Conservation (phyloP, 116 monocot species). For the Iris pallida region DNA sequence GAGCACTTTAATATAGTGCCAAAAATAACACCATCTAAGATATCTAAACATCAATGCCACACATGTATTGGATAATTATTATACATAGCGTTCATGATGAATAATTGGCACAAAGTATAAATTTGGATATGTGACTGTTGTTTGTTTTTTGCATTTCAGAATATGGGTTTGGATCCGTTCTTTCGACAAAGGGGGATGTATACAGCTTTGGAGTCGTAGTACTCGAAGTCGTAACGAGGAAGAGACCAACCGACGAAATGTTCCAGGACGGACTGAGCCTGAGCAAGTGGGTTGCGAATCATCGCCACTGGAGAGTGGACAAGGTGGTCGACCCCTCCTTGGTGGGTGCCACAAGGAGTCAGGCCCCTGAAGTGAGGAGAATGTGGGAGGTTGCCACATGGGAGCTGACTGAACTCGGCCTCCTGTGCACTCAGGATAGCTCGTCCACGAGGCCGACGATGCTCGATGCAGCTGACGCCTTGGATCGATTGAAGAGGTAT, state of each 20-base stretch:
- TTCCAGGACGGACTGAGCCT: constrained; percentile 35
- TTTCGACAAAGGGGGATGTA: constrained; percentile 55
- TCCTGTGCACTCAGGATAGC: constrained; percentile 48
- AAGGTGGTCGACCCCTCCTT: constrained; percentile 30
- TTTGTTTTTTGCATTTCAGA: constrained; percentile 17
- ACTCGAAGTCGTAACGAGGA: constrained; percentile 45
- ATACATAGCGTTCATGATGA: too few relatives aligned
- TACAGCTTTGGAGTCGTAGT: constrained; percentile 67
- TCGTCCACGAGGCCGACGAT: constrained; percentile 53
- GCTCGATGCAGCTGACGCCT: constrained; percentile 55
- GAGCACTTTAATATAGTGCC: too few relatives aligned
- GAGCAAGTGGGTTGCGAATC: constrained; percentile 46
- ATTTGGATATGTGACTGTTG: neutral
- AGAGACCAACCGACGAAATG: constrained; percentile 50
- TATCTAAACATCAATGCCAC: too few relatives aligned
- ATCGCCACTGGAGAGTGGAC: constrained; percentile 25
- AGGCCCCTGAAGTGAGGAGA: constrained; percentile 31
- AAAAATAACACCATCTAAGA: too few relatives aligned
- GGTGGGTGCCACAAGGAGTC: constrained; percentile 9
- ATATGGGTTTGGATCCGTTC: constrained; percentile 46
- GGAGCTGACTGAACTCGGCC: constrained; percentile 50
- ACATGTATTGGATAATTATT: too few relatives aligned
- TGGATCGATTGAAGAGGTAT: constrained; percentile 47
- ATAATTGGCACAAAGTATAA: too few relatives aligned
- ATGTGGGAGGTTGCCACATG: constrained; percentile 43